A percentile compares a stretch with the other conserved stretches of the same genome.
These are phyloP conservation scores for Raffaelea deltoideospora DNA, from an alignment of 2,329 filamentous ascomycete species.

Conservation along the genomic window DNA sequence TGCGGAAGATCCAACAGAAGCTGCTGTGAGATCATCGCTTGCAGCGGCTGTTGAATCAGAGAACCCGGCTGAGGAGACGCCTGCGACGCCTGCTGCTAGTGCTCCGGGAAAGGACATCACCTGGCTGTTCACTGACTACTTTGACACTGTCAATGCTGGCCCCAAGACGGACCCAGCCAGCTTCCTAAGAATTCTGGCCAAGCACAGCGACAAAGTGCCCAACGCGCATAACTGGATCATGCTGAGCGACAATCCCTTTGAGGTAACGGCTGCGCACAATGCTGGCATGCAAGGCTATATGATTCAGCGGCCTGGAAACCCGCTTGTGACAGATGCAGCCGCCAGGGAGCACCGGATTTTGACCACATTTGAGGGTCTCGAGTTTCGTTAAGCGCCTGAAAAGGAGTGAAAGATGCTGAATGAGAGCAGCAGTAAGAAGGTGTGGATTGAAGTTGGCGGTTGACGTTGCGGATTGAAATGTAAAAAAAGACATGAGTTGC, in stretches of 20 bases:
- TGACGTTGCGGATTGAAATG: no score
- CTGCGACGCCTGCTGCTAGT: neutral
- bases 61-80: neutral
- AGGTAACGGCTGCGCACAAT: constrained; percentile 45
- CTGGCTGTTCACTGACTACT: constrained; percentile 47
- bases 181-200: constrained; percentile 44
- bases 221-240: constrained; percentile 51
- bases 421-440: no score
- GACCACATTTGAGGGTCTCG: constrained; percentile 16
- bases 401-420: no score
- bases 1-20: no score
- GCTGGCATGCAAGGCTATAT: constrained; percentile 50
- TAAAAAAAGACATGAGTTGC: no score
- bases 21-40: no score
- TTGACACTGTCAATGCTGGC: constrained; percentile 70
- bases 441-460: no score
- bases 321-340: constrained; percentile 34
- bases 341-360: constrained; percentile 14
- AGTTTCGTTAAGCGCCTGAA: constrained; percentile 2
- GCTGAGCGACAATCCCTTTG: constrained; percentile 63
- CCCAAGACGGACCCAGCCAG: constrained; percentile 52
- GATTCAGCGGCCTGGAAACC: constrained; percentile 56
- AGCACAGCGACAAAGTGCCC: constrained; percentile 21
- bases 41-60: no score
- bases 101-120: constrained; percentile 40